Evolutionary conservation across 164 flowering plant species (phyloP).

Genomic region (Stephania yunnanensis): DNA sequence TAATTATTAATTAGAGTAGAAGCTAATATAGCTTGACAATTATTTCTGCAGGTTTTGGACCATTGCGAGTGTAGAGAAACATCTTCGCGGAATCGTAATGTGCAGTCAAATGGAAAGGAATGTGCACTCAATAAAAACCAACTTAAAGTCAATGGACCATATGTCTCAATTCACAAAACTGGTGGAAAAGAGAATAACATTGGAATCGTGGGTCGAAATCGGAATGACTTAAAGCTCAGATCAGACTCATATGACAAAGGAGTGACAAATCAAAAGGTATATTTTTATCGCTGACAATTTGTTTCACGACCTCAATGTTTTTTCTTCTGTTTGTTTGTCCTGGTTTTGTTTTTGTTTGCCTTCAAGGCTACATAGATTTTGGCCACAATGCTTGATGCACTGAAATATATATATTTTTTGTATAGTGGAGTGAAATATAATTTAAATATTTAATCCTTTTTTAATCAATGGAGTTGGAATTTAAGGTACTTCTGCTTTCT

Average conservation of each 20-base stretch:
- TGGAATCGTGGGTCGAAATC: slow-evolving; percentile 17
- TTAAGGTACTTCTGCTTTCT: no score
- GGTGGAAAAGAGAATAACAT: slow-evolving; percentile 15
- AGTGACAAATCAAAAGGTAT: slow-evolving; percentile 30
- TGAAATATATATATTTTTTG: no score
- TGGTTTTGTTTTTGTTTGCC: background rate
- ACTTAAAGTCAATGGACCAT: slow-evolving; percentile 25
- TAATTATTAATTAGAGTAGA: background rate
- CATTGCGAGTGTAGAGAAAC: slow-evolving; percentile 22
- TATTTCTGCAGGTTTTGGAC: slow-evolving; percentile 23
- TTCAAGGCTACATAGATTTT: no score
- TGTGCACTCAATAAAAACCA: slow-evolving; percentile 22
- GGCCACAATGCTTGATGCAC: no score
- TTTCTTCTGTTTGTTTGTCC: background rate
- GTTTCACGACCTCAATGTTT: background rate
- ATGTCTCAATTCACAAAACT: slow-evolving; percentile 15
- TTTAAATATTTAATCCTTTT: no score
- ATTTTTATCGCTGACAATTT: background rate
- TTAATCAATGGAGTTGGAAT: no score
- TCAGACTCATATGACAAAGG: slow-evolving; percentile 9
- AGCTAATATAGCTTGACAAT: background rate
- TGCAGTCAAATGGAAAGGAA: slow-evolving; percentile 16
- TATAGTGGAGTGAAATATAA: no score
- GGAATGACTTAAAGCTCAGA: slow-evolving; percentile 14
- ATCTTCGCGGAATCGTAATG: slow-evolving; percentile 11